Evolutionary conservation across 2,329 filamentous ascomycete species (phyloP), one percentile per base, ranked within the genome.

Genomic region (Bipolaris gigantea): DNA sequence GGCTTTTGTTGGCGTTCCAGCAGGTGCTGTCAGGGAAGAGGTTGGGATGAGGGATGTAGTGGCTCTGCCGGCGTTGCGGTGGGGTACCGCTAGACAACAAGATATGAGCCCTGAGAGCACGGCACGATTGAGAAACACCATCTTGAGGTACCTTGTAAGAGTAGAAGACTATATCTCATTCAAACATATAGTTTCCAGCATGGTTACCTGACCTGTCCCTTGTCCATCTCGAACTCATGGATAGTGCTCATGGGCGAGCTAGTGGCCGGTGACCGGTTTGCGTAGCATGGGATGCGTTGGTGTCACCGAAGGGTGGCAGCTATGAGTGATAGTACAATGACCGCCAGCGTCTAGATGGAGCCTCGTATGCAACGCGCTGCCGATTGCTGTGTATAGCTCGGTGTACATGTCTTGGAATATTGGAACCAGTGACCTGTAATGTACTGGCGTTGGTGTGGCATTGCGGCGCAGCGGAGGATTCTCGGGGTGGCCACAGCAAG

Each of bases 301-400:
- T 16, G 27, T 21, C 19, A 19, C 19, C 19, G 23, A 41, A 9
- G 10, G 18, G 2, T 6, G 19, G 36, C 11, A 21, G 18, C 13
- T 21, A 13, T 5, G 50, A 48, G 33, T 44, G 51, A 21, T 48
- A 33, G 21, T 32, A 30, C 47, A 33, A 56, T 62, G 44, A 63
- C 63, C 62, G 60, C 51, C 38, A 50, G 53, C 50, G 47, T 69
- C 47, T 67, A 70, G 50, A 60, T 66, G 64, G 69, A 69, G 69
- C 64, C 48, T 35, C 53, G 23, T 13, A 34, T 21, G n/a, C 18
- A 32, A 6, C 4, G n/a, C 16, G 25, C 9, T n/a, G 18, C 27
- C 21, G 36, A 25, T 15, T 16, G 35, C 25, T 33, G n/a, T 18
- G 33, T 44, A 7, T 42, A 38, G 34, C n/a, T 39, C 45, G 23